Base-by-base conservation (phyloP, 2,329 filamentous ascomycete genomes). In the Aspergillus novofumigatus region DNA sequence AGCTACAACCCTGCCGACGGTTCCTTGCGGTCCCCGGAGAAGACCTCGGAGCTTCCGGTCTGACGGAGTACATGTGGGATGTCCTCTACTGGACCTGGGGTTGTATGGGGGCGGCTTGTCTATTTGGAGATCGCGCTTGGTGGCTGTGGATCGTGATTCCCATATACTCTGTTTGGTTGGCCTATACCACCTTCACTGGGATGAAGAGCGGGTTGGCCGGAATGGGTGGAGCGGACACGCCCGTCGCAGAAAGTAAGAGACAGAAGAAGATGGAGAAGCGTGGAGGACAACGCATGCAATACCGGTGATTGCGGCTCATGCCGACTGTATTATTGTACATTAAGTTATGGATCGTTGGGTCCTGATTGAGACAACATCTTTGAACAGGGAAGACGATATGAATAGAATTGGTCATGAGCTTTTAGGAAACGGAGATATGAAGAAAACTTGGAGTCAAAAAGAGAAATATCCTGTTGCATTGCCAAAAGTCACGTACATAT, bases 61-160 rank as follows among this genome's bases (percentile, higher is more conserved):
- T 99, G 79, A 97, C 93, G 10, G 94, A 97, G 77, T 97, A 95
- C 80, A 91, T 97, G 89, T 99, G 96, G 83, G 94, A 99, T 77
- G 85, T 96, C 51, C 80, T 96, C 53, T 97, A 96, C 84, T 91
- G 96, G 78, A 97, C 92, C 0, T 97, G 92, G 87, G 86, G 85
- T 10, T 89, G 87, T 54, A 79, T 91, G 44, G 75, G 87, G 8
- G 74, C 88, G n/a, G 92, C 88, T 14, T 82, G 88, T 17, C 62
- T 96, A 28, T 83, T 93, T 50, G 94, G 94, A 3, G 92, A 97
- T 72, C 88, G 88, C 78, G 90, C 80, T 3, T 90, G 87, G 87
- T 84, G 85, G 80, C 62, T 85, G 38, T 89, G 83, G 74, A 69
- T 78, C 26, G 75, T 77, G 2, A 73, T 82, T 35, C 80, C 80